These are phyloP conservation scores for Danielia oregonensis DNA, from an alignment of 805 yeast genomes.

Conservation along the genomic window DNA sequence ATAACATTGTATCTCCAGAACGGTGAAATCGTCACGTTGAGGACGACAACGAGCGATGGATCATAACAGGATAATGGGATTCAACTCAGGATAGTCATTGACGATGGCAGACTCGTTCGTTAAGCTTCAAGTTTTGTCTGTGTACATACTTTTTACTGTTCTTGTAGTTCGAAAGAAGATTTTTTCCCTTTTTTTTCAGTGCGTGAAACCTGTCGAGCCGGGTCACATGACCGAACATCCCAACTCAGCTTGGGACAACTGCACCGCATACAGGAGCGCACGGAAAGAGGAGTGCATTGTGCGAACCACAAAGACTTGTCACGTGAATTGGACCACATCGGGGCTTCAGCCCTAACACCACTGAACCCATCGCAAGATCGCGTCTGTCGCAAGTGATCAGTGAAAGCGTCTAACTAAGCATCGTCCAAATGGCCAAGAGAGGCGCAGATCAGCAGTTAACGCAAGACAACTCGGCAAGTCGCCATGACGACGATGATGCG, in stretches of 20 bases:
- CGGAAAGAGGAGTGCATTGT: too few species aligned
- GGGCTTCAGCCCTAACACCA: neutral
- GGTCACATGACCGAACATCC: conserved; percentile 6
- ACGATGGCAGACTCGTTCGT: too few species aligned
- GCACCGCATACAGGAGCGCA: too few species aligned
- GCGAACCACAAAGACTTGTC: too few species aligned
- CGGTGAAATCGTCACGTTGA: too few species aligned
- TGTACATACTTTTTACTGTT: conserved; percentile 31
- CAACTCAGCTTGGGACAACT: too few species aligned
- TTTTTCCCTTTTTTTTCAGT: conserved; percentile 13
- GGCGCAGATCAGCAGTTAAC: conserved; percentile 62
- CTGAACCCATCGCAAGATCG: neutral
- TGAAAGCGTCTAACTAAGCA: neutral
- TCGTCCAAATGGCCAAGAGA: conserved; percentile 57
- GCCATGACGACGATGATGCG: conserved; percentile 30
- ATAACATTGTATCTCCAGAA: too few species aligned
- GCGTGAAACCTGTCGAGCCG: conserved; percentile 1
- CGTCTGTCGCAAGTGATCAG: too few species aligned
- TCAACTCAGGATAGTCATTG: too few species aligned
- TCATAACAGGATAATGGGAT: too few species aligned
- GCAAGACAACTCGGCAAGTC: conserved; percentile 37
- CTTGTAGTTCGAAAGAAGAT: conserved; percentile 19
- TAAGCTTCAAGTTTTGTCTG: too few species aligned
- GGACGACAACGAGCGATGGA: too few species aligned
- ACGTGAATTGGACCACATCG: neutral